Percentiles rank a stretch among this genome's conserved stretches.
phyloP scores from a whole-genome alignment of 306 rosid genomes.

The Bauhinia variegata region DNA sequence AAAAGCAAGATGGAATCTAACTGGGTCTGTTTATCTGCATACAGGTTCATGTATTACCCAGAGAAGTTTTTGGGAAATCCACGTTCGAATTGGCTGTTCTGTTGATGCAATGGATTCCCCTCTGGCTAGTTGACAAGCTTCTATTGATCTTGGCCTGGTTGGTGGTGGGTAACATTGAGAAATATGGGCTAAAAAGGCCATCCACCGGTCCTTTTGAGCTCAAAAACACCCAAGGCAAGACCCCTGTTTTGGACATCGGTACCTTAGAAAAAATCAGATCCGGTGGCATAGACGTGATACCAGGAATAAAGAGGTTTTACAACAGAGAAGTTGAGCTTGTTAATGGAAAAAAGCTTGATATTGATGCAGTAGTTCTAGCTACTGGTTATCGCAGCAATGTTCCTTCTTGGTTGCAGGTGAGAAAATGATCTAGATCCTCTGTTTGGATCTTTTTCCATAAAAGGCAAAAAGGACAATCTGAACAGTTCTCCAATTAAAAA shows the following conservation, averaged over 20 bases:
- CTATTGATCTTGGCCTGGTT: conserved; percentile 71
- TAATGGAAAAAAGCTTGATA: conserved; percentile 52
- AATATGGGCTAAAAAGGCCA: conserved; percentile 77
- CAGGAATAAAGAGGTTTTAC: conserved; percentile 64
- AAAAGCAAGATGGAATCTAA: conserved; percentile 21
- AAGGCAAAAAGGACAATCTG: background rate
- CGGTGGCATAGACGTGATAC: conserved; percentile 72
- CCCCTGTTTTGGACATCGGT: conserved; percentile 94
- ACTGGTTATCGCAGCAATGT: conserved; percentile 96
- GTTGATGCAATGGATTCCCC: conserved; percentile 81
- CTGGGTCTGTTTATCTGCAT: conserved; percentile 33
- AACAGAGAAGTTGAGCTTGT: conserved; percentile 54
- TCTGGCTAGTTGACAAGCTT: conserved; percentile 79
- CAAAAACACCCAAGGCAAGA: conserved; percentile 78
- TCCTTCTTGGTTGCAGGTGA: conserved; percentile 97
- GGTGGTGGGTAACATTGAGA: conserved; percentile 64
- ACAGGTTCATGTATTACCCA: conserved; percentile 87
- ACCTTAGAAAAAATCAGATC: conserved; percentile 77
- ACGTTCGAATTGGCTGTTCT: conserved; percentile 73
- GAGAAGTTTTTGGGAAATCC: conserved; percentile 75
- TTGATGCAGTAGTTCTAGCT: conserved; percentile 78
- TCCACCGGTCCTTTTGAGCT: conserved; percentile 69
- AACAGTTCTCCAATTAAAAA: background rate
- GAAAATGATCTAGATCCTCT: conserved; percentile 33
- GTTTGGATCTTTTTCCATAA: background rate